Percentiles rank a stretch among this genome's conserved stretches.
These are phyloP conservation scores for Mortierella sp. DNA, from an alignment of 371 early-diverging fungal species.

Conservation along the genomic window DNA sequence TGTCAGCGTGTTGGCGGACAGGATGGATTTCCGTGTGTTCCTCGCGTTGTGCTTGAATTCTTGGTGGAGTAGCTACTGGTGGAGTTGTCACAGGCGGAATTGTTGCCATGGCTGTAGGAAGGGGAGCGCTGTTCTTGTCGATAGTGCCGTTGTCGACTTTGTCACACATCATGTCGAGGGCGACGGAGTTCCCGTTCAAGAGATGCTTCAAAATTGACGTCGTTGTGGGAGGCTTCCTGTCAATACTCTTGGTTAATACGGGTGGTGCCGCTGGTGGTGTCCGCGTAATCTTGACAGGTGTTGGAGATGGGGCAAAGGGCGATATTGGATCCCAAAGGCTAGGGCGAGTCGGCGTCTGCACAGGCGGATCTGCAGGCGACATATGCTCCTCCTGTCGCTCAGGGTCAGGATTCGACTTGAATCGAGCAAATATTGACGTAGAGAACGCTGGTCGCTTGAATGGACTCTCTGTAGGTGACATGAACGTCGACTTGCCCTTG, in stretches of 20 bases:
- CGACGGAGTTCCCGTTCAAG: conserved; percentile 26
- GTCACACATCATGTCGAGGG: conserved; percentile 1
- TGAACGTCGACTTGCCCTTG: not conserved
- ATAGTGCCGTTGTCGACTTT: not conserved
- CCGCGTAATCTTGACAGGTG: not conserved
- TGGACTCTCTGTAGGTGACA: not conserved
- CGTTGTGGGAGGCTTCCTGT: not conserved
- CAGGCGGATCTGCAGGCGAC: not conserved
- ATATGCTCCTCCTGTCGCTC: not conserved
- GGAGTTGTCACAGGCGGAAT: not conserved
- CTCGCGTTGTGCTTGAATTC: not conserved
- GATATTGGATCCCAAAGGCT: conserved; percentile 1
- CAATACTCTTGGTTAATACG: not conserved
- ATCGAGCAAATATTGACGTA: conserved; percentile 48
- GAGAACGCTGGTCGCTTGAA: conserved; percentile 19
- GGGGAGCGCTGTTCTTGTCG: not conserved
- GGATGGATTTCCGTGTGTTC: not conserved
- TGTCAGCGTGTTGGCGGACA: not conserved
- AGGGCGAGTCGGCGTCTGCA: not conserved
- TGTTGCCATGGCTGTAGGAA: not conserved
- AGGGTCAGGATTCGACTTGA: conserved; percentile 14
- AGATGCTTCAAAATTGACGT: conserved; percentile 9
- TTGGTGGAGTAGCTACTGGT: not conserved
- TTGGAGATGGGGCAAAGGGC: not conserved
- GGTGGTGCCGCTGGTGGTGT: not conserved